Percentiles rank a stretch among this genome's conserved stretches.
Evolutionary conservation across 2,329 filamentous ascomycete species (phyloP).

Genomic region (Xylariales sp.): DNA sequence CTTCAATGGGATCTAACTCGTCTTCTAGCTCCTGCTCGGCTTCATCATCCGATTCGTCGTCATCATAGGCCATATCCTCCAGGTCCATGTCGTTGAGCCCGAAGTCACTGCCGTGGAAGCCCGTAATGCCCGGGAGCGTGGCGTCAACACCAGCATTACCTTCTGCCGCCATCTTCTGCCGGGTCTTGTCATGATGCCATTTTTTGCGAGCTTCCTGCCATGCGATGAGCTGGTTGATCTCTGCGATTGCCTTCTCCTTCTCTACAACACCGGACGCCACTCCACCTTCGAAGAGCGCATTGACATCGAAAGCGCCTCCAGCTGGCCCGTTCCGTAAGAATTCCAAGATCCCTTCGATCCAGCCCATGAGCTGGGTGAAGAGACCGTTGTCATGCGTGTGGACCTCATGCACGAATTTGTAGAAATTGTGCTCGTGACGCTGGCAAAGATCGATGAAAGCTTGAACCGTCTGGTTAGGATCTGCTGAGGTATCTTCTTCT

Average conservation of each 20-base stretch:
- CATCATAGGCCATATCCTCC: constrained; percentile 78
- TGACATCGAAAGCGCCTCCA: constrained; percentile 88
- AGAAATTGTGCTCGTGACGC: constrained; percentile 93
- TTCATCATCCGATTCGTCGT: constrained; percentile 62
- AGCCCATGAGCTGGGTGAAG: constrained; percentile 93
- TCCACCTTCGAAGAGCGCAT: constrained; percentile 82
- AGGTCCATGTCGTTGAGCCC: constrained; percentile 83
- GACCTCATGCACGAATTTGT: constrained; percentile 98
- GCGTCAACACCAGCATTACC: constrained; percentile 46
- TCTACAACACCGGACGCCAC: constrained; percentile 64
- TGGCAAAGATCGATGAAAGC: constrained; percentile 96
- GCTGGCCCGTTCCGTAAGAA: constrained; percentile 84
- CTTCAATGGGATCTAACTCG: constrained; percentile 79
- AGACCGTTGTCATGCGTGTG: constrained; percentile 95
- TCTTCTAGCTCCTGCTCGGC: constrained; percentile 69
- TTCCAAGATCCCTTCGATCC: constrained; percentile 92
- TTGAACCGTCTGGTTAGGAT: constrained; percentile 97
- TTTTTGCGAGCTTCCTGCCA: constrained; percentile 97
- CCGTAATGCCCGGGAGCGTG: constrained; percentile 46
- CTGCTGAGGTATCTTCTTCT: constrained; percentile 79
- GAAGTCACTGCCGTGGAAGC: constrained; percentile 80
- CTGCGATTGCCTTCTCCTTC: constrained; percentile 64
- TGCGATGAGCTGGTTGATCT: constrained; percentile 80
- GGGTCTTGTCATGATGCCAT: constrained; percentile 96
- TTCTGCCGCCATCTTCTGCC: constrained; percentile 97